Base-by-base conservation (phyloP, 1,284 basidiomycete species). In the Cystobasidium slooffiae region DNA sequence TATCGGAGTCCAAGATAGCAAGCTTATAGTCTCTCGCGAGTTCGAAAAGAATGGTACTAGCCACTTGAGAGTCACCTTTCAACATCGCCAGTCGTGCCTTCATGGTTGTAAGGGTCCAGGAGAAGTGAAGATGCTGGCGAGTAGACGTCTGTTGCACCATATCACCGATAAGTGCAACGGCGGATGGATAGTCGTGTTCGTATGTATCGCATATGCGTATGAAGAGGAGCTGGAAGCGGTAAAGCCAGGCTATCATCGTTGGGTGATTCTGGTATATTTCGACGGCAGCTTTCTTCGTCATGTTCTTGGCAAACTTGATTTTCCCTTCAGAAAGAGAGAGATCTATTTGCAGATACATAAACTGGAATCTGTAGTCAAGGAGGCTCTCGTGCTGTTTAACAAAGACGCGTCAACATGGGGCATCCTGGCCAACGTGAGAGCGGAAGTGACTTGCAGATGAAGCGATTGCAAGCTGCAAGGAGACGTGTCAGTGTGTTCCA, bases 291-390 rank as follows among this genome's bases (percentile, higher is more conserved):
- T 52, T 55, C 22, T 53, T 53, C 22, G 41, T 24, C 10, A 44
- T 44, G 9, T 12, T 47, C 52, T 66, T 53, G 37, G 62, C 70
- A 37, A 65, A 73, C 43, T 66, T 65, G 51, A 59, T 43, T 6
- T 73, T 56, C 6, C 63, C 63, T 14, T 24, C 18, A 14, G 70
- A 65, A 20, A 73, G 44, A 5, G 70, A 46, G 9, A 56, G 41
- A 31, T 73, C 63, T 9, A 66, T 43, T 65, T 73, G 70, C 1
- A 73, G 70, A 43, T 53, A 47, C 24, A 49, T 22, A 43, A 66
- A 65, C 7, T 59, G 62, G 20, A 52, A 73, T 20, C 70, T 62
- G 41, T 56, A 58, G 12, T 73, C 56, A 41, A 53, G n/a, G 8
- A 73, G 52, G 39, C 39, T 52, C 22, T 65, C 62, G 46, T 73